Base-by-base conservation (phyloP, 1,139 yeast genomes). In the Torulaspora pretoriensis region DNA sequence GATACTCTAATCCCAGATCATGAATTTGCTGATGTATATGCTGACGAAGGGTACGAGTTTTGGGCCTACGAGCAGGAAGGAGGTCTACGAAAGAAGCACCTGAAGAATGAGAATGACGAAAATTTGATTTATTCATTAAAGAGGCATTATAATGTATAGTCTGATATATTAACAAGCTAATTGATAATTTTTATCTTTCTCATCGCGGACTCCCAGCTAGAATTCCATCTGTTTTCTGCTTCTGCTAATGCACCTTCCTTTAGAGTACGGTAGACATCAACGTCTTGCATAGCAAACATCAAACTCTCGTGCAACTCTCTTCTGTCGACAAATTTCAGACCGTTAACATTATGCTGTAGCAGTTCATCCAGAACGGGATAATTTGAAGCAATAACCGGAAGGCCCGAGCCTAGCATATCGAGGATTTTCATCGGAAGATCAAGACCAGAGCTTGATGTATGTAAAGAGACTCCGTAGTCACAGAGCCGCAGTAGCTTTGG, bases 371-470 rank as follows among this genome's bases (percentile, higher is more conserved):
- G 73, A 7, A 96, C 94, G 0, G 84, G 81, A 62, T 86, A 92
- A 32, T 73, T 70, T 45, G 90, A 69, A 0, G 96, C 80, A 2
- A 90, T 71, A 0, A 89, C 97, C 1, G 98, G 99, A 6, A 92
- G 71, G 0, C 98, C 98, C 52, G 95, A 87, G 0, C 98, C 98
- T 71, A 90, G 90, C 76, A 92, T 82, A 60, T 92, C 99, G 7
- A 92, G 83, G 33, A 92, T 86, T 64, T 94, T 94, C 99, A 94
- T 94, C 0, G 99, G 99, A 47, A 94, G 71, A 60, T 94, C 99
- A 49, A 87, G 73, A 0, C 99, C 98, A 44, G 95, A 84, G 30
- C 95, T 85, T 0, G 97, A 89, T 3, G 83, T 78, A 64, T 94
- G 99, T 47, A 94, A 70, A 0, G 97, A 92, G 1, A 94, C 75